phyloP scores from a whole-genome alignment of 2,329 filamentous ascomycete species.

The Pestalotiopsis sp. region DNA sequence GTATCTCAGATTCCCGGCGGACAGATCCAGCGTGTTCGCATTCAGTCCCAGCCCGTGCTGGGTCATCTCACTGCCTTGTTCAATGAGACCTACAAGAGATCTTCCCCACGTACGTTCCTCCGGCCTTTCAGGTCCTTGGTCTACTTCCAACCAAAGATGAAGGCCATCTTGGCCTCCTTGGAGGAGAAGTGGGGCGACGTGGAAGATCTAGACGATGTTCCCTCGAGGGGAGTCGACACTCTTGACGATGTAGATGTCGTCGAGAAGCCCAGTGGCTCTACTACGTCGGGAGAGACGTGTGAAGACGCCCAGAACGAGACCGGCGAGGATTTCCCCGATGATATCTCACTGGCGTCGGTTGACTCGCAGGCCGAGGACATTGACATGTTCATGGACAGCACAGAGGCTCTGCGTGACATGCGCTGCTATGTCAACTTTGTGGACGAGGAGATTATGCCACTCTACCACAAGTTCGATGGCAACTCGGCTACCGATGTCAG shows the following conservation, averaged over 20 bases:
- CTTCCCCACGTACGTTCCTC: conserved; percentile 40
- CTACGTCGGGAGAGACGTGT: background rate
- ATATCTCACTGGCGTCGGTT: conserved; percentile 34
- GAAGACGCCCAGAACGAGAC: conserved; percentile 13
- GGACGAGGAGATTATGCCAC: conserved; percentile 42
- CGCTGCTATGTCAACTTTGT: conserved; percentile 45
- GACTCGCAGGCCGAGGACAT: conserved; percentile 39
- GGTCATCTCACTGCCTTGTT: conserved; percentile 35
- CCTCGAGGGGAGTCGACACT: conserved; percentile 23
- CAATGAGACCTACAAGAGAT: conserved; percentile 33
- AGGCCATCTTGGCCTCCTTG: conserved; percentile 36
- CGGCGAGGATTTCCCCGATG: conserved; percentile 26
- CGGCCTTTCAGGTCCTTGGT: conserved; percentile 42
- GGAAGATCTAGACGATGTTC: conserved; percentile 33
- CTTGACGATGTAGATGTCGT: conserved; percentile 30
- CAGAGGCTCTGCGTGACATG: conserved; percentile 41
- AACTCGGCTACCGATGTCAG: conserved; percentile 22
- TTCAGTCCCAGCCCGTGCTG: conserved; percentile 42
- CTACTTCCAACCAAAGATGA: conserved; percentile 43
- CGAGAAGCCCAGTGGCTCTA: conserved; percentile 15
- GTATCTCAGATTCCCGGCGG: conserved; percentile 15
- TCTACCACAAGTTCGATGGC: conserved; percentile 28
- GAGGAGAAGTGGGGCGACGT: conserved; percentile 44
- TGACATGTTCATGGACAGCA: conserved; percentile 38
- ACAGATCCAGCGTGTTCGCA: conserved; percentile 37